A percentile compares a stretch with the other conserved stretches of the same genome.
Evolutionary conservation across 768 basidiomycete species (phyloP).

Genomic region (Lentinula sp.): DNA sequence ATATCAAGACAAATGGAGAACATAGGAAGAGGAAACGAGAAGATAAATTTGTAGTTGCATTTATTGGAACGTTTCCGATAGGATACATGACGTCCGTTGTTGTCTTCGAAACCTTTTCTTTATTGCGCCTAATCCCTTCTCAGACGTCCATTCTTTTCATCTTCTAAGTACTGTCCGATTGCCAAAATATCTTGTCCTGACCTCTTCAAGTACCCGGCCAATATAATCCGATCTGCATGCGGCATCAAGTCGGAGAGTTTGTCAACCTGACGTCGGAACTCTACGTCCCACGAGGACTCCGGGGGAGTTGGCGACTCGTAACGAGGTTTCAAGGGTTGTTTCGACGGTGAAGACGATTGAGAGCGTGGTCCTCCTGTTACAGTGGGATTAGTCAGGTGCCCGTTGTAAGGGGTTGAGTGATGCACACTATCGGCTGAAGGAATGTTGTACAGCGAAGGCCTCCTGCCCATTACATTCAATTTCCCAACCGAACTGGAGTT

Average conservation of each 20-base stretch:
- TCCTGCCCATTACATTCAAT: conserved; percentile 25
- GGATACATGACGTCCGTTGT: too few relatives aligned
- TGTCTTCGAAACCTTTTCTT: not conserved
- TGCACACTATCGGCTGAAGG: conserved; percentile 4
- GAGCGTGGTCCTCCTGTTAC: not conserved
- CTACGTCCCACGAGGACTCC: conserved; percentile 25
- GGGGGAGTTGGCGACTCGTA: not conserved
- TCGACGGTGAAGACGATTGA: conserved; percentile 2
- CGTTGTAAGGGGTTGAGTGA: not conserved
- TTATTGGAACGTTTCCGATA: not conserved
- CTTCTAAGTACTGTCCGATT: conserved; percentile 83
- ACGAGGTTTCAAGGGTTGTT: not conserved
- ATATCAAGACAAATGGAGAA: not conserved
- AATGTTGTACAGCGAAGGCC: conserved; percentile 26
- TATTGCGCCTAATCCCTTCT: conserved; percentile 14
- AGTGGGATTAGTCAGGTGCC: not conserved
- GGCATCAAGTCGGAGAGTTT: conserved; percentile 67
- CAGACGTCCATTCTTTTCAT: conserved; percentile 71
- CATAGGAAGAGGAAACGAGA: not conserved
- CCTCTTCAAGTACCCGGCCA: conserved; percentile 67
- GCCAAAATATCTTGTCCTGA: conserved; percentile 78
- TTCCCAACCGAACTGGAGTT: conserved; percentile 18
- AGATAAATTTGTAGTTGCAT: not conserved
- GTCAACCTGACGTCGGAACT: conserved; percentile 65
- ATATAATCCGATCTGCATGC: conserved; percentile 58